Evolutionary conservation across 495 filamentous ascomycete genomes (phyloP), one percentile per base, ranked within the genome.

Genomic region (Trichocladium uniseriatum): DNA sequence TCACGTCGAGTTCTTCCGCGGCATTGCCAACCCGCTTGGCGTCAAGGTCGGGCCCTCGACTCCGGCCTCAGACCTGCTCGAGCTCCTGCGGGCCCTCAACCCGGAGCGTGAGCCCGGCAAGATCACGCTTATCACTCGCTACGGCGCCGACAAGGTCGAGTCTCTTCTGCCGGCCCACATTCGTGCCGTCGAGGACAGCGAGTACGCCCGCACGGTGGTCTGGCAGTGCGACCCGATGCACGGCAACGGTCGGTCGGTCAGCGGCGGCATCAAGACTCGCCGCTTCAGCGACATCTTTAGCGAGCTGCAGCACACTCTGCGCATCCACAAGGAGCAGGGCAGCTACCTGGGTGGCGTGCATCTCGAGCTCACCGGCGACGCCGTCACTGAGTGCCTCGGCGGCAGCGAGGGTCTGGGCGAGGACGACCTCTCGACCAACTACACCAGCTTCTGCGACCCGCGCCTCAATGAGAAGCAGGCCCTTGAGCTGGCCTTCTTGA

Each of bases 161-260:
- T 53, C 71, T 2, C 76, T 90, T 44, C 75, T 98, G 2, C 84
- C 87, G 0, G 73, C 65, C 1, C 92, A 98, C 68, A 96, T 98
- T 61, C 76, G 81, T 47, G 87, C 87, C 38, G 92, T 98, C 16
- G 81, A 89, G 58, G 65, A 68, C 53, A 75, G 69, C 58, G 76
- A 71, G 53, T 86, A 84, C 45, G 76, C 76, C 2, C 81, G 91
- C 63, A 61, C 79, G 18, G 89, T 94, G 13, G 88, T 98, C 53
- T 98, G 92, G 92, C 88, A 95, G 66, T 95, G 89, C 67, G 92
- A 98, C 67, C 92, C 92, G 10, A 97, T 97, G 94, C 92, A 98
- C 70, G 92, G 92, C 34, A 89, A 89, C 66, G 87, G 83, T 18
- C 71, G 71, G 45, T 76, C 80, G 16, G 89, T 88, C 0, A 70